These are phyloP conservation scores for Cadophora malorum DNA, from an alignment of 2,329 filamentous ascomycete genomes.

Conservation along the genomic window DNA sequence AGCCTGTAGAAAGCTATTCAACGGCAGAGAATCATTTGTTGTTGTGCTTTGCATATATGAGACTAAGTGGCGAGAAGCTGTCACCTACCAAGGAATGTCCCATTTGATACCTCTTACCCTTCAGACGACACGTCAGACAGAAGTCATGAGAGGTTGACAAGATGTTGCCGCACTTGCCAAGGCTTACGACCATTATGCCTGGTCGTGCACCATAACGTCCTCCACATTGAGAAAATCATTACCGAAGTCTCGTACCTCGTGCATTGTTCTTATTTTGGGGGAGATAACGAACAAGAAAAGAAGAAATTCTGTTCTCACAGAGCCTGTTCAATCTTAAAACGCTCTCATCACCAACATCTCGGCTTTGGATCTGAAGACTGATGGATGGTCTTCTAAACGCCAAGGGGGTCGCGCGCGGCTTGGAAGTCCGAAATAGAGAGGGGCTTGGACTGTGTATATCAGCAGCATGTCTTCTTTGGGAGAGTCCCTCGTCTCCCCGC, in stretches of 20 bases:
- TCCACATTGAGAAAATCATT: background rate
- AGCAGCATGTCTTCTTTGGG: background rate
- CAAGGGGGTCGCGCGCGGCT: conserved; percentile 17
- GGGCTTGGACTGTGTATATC: conserved; percentile 13
- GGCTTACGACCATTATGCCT: background rate
- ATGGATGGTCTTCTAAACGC: conserved; percentile 19
- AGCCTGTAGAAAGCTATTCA: background rate
- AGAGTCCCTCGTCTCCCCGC: conserved; percentile 2
- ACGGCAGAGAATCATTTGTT: background rate
- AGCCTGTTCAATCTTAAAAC: background rate
- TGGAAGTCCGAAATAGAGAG: conserved; percentile 14
- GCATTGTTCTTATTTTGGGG: background rate
- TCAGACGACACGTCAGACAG: conserved; percentile 12
- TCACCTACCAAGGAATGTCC: background rate
- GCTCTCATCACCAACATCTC: background rate
- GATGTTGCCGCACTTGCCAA: background rate
- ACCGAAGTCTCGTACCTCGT: background rate
- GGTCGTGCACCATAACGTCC: background rate
- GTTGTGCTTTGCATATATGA: background rate
- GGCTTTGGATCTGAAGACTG: background rate
- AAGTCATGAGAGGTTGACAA: conserved; percentile 6
- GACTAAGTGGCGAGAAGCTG: background rate
- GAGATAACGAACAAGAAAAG: background rate
- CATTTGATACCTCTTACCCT: background rate
- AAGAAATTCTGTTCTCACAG: background rate